phyloP scores from a whole-genome alignment of 2,329 filamentous ascomycete genomes.

The Fusarium sp. region DNA sequence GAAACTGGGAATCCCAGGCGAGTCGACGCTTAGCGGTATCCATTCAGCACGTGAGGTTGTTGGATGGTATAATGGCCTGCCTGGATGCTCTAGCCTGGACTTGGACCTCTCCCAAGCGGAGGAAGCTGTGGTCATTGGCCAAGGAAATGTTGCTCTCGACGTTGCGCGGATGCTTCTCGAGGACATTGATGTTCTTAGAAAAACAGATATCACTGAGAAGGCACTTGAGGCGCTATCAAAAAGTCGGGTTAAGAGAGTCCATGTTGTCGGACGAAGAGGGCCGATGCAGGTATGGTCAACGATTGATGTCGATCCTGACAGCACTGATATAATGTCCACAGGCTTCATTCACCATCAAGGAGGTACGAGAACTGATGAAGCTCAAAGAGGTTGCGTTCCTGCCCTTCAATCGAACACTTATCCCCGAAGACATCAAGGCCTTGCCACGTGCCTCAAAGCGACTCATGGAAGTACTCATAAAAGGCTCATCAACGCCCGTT shows the following conservation, averaged over 20 bases:
- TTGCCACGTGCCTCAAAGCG: constrained; percentile 81
- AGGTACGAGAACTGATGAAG: constrained; percentile 87
- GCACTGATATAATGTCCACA: constrained; percentile 48
- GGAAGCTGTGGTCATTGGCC: constrained; percentile 88
- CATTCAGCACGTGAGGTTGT: constrained; percentile 94
- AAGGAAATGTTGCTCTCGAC: constrained; percentile 96
- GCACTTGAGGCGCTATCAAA: constrained; percentile 78
- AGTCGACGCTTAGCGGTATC: constrained; percentile 76
- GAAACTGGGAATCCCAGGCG: constrained; percentile 81
- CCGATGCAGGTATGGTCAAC: constrained; percentile 77
- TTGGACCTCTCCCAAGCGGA: constrained; percentile 81
- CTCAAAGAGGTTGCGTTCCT: constrained; percentile 78
- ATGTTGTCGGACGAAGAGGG: constrained; percentile 88
- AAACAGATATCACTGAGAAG: constrained; percentile 89
- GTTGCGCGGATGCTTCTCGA: constrained; percentile 89
- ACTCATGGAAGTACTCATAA: constrained; percentile 82
- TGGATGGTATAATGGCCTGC: constrained; percentile 97
- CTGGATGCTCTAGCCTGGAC: constrained; percentile 78
- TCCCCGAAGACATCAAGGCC: constrained; percentile 74
- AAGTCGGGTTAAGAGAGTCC: constrained; percentile 82
- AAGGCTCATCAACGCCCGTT: constrained; percentile 70
- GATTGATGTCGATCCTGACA: not conserved
- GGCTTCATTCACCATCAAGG: constrained; percentile 96
- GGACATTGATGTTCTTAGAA: constrained; percentile 76
- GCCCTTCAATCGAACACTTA: constrained; percentile 71